Conservation (phyloP, 768 basidiomycete species). For the Lactifluus rugatus region DNA sequence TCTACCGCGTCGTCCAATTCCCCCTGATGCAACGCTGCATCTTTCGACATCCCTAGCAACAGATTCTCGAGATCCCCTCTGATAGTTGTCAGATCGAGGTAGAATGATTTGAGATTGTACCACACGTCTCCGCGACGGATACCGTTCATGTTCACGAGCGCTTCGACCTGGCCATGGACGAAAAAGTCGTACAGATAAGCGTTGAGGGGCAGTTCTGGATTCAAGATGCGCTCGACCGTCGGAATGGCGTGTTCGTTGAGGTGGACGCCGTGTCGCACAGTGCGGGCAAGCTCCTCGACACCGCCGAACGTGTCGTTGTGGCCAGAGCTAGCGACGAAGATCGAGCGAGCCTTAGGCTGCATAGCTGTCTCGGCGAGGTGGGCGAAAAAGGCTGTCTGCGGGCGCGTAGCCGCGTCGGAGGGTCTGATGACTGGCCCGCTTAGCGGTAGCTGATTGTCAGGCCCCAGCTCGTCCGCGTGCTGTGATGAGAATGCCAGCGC, state of each 20-base stretch:
- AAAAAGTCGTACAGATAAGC: slow-evolving; percentile 58
- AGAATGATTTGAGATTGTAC: slow-evolving; percentile 53
- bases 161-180: slow-evolving; percentile 46
- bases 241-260: slow-evolving; percentile 55
- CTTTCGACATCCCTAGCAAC: slow-evolving; percentile 25
- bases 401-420: slow-evolving; percentile 1
- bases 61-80: slow-evolving; percentile 42
- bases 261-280: slow-evolving; percentile 43
- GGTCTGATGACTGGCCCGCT: slow-evolving; percentile 28
- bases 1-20: slow-evolving; percentile 20
- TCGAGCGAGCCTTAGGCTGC: slow-evolving; percentile 39
- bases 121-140: slow-evolving; percentile 57
- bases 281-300: slow-evolving; percentile 42
- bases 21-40: slow-evolving; percentile 7
- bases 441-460: slow-evolving; percentile 41
- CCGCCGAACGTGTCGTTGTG: slow-evolving; percentile 45
- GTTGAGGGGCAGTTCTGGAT: slow-evolving; percentile 19
- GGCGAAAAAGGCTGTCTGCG: slow-evolving; percentile 24
- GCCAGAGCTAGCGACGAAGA: slow-evolving; percentile 61
- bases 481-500: slow-evolving; percentile 40
- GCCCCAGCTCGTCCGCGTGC: slow-evolving; percentile 30
- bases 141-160: slow-evolving; percentile 43
- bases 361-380: slow-evolving; percentile 33
- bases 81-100: slow-evolving; percentile 40
- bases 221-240: slow-evolving; percentile 33